Base-by-base conservation (phyloP, 2,329 filamentous ascomycete species). In the Chaetomium olivaceum region DNA sequence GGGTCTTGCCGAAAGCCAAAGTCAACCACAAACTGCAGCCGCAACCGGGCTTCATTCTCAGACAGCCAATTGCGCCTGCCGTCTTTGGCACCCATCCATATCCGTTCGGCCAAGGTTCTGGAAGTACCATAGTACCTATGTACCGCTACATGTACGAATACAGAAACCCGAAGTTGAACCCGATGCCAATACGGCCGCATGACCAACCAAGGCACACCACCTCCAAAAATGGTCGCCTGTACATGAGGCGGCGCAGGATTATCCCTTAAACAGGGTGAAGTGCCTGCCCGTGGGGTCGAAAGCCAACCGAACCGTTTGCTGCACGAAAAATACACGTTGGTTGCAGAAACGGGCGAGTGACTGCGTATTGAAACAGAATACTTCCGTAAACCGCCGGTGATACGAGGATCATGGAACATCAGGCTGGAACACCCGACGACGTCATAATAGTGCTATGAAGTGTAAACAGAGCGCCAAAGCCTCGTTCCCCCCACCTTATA, bases 1-100 rank as follows among this genome's bases (percentile, higher is more conserved):
- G 43, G 43, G 25, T 52, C 43, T 36, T 31, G 39, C 46, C 46
- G 58, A 46, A 57, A 58, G 56, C 36, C 54, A 57, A 39, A 57
- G 54, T 39, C 54, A 57, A 39, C 54, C n/a, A 39, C 54, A 36
- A n/a, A 9, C 46, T 54, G 51, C 51, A 54, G 29, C 54, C 12
- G 54, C 54, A 36, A 39, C 54, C 54, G 52, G 27, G 19, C 25
- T 54, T 29, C 25, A 27, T 48, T 23, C 46, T 14, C 4, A 19
- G 16, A 43, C 39, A 43, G n/a, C 50, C 50, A 52, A 52, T 52
- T 52, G 50, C 25, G 50, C 50, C 25, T 52, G 50, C 50, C 21
- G 50, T 19, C 39, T 43, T n/a, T 19, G 16, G 5, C 39, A 43
- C 39, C 39, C 16, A 5, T 43, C 39, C 16, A 19, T 19, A 19